phyloP scores from a whole-genome alignment of 2,329 filamentous ascomycete genomes.

The Fusarium pininemorale region DNA sequence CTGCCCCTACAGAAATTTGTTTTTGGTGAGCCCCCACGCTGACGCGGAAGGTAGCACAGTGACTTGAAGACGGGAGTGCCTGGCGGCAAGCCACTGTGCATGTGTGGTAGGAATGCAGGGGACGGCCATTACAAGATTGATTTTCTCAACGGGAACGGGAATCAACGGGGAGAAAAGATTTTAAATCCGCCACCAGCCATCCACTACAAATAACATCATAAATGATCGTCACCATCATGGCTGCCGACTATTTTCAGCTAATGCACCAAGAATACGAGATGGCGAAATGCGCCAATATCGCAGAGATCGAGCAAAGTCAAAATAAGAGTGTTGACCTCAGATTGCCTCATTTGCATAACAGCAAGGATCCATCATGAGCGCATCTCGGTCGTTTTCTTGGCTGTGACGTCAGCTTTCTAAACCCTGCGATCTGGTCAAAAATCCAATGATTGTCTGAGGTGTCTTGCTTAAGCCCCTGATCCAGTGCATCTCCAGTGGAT shows the following conservation, averaged over 20 bases:
- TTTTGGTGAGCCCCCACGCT: slow-evolving; percentile 18
- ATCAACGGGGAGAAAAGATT: slow-evolving; percentile 3
- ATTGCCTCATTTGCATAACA: slow-evolving; percentile 13
- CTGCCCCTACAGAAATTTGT: neutral
- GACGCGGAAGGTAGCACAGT: slow-evolving; percentile 6
- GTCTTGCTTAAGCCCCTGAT: slow-evolving; percentile 9
- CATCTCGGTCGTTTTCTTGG: slow-evolving; percentile 18
- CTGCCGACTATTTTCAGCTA: neutral
- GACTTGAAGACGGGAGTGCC: slow-evolving; percentile 25
- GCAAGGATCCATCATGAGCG: slow-evolving; percentile 8
- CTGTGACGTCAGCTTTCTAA: slow-evolving; percentile 37
- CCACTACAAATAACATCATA: slow-evolving; percentile 4
- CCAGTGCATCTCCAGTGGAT: neutral
- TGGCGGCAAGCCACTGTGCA: slow-evolving; percentile 19
- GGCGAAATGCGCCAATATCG: neutral
- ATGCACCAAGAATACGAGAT: slow-evolving; percentile 15
- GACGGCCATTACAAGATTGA: slow-evolving; percentile 5
- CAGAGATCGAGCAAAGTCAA: slow-evolving; percentile 6
- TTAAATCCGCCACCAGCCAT: neutral
- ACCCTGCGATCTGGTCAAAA: neutral
- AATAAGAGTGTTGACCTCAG: slow-evolving; percentile 2
- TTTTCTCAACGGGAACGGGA: slow-evolving; percentile 5
- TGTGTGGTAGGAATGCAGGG: slow-evolving; percentile 35
- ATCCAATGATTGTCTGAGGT: neutral
- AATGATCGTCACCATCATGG: slow-evolving; percentile 3